phyloP scores from a whole-genome alignment of 352 stramenopile genomes.

The Phytopythium ostracodes region DNA sequence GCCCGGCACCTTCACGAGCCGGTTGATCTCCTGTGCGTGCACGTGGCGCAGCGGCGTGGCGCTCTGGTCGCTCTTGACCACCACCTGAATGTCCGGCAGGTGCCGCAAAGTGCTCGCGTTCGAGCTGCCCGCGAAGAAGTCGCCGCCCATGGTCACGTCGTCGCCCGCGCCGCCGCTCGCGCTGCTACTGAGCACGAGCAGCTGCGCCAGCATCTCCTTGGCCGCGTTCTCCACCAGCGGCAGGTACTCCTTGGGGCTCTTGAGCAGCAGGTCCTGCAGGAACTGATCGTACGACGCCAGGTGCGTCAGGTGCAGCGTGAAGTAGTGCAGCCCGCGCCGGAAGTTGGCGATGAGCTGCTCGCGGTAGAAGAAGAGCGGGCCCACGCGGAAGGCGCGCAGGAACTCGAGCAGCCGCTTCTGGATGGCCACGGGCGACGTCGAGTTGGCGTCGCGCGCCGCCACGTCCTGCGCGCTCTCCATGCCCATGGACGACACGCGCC shows the following conservation, averaged over 20 bases:
- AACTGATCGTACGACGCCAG: constrained; percentile 84
- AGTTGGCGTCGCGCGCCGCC: constrained; percentile 41
- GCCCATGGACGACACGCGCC: constrained; percentile 73
- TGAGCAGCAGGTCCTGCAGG: constrained; percentile 82
- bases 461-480: constrained; percentile 63
- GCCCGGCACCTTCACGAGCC: constrained; percentile 90
- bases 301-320: constrained; percentile 84
- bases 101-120: constrained; percentile 25
- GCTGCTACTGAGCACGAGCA: constrained; percentile 50
- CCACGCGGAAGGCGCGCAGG: constrained; percentile 84
- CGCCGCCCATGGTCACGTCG: constrained; percentile 15
- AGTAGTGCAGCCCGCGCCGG: constrained; percentile 62
- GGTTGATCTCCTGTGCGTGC: constrained; percentile 88
- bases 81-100: constrained; percentile 76
- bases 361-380: constrained; percentile 86
- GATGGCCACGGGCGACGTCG: constrained; percentile 52
- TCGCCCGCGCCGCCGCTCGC: constrained; percentile 15
- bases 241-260: constrained; percentile 81
- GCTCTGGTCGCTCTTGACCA: constrained; percentile 79
- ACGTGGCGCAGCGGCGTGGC: constrained; percentile 71
- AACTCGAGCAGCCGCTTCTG: constrained; percentile 76
- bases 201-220: constrained; percentile 69
- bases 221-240: constrained; percentile 82
- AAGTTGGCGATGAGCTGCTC: constrained; percentile 87
- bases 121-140: constrained; percentile 11